These are phyloP conservation scores for Pistacia integerrima DNA, from an alignment of 345 rosid genomes.

Conservation along the genomic window DNA sequence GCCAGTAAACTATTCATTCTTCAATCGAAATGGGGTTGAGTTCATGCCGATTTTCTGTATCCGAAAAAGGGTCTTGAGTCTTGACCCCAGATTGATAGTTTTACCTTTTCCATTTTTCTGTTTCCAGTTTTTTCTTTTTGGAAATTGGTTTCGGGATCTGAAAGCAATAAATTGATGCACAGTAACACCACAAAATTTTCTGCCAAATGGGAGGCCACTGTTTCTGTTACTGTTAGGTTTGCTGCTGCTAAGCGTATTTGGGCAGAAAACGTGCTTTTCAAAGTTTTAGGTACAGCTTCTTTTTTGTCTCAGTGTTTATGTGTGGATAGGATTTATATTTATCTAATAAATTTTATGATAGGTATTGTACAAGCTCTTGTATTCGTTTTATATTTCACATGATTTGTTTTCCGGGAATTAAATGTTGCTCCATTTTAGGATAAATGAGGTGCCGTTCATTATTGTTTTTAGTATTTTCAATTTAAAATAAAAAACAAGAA, in stretches of 20 bases:
- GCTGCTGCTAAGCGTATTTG: slow-evolving; percentile 22
- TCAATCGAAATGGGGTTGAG: neutral
- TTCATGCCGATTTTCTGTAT: neutral
- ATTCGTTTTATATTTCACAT: no score
- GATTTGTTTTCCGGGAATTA: no score
- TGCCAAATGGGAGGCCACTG: slow-evolving; percentile 14
- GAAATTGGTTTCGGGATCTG: neutral
- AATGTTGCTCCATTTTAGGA: no score
- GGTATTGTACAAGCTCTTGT: neutral
- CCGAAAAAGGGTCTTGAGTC: neutral
- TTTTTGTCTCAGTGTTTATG: neutral
- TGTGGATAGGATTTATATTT: neutral
- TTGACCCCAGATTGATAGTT: slow-evolving; percentile 18
- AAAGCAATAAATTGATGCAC: slow-evolving; percentile 6
- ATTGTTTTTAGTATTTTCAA: no score
- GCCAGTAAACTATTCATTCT: neutral
- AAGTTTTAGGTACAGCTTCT: neutral
- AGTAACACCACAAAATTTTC: slow-evolving; percentile 1
- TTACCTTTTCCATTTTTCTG: neutral
- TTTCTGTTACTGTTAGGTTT: slow-evolving; percentile 10
- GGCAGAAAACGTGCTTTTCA: slow-evolving; percentile 32
- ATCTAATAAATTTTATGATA: neutral
- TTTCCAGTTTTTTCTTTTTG: neutral
- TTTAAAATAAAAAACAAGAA: no score
- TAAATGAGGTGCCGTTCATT: no score